Evolutionary conservation across 208 protist genomes (phyloP), one percentile per base, ranked within the genome.

Genomic region (Crithidia expoeki): DNA sequence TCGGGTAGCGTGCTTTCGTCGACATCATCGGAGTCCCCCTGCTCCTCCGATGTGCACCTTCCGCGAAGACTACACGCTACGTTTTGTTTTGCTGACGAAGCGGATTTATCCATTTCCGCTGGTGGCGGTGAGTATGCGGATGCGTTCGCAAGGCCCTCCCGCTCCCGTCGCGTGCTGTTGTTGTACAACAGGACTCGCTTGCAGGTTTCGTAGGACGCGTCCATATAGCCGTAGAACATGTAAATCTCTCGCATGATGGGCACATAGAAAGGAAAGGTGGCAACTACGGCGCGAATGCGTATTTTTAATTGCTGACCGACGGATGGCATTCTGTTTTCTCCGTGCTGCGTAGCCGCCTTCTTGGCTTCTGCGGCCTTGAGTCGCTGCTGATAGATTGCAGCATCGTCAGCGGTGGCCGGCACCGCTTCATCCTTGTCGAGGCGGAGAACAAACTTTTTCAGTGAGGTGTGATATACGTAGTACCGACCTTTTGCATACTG

Each of bases 201-300:
- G 69, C 82, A 71, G 10, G 68, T 72, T 28, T 34, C 40, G 72
- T 85, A 79, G 2, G 85, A 82, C 14, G 85, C 85, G 44, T 88
- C 82, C 38, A 88, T 67, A 50, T 84, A 72, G 38, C 85, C 85
- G 40, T 75, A 30, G n/a, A 74, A 58, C 57, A 91, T 79, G 59
- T 84, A 80, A 50, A 85, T 27, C 56, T 91, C 85, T 1, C 85
- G 82, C 69, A 85, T 84, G 12, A 83, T 47, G 30, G 82, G 82
- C 19, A 88, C 60, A 38, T 83, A 91, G 38, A 91, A 91, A 53
- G 72, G 79, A 27, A 91, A 88, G 2, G 68, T 82, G 4, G 80
- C 85, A 23, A 83, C 85, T 2, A 91, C 79, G 6, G 70, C 70
- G 40, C 80, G 80, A 17, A 82, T 66, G 30, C 74, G 47, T n/a